These are phyloP conservation scores for Ganoderma sinense DNA, from an alignment of 1,284 basidiomycete genomes.

Conservation along the genomic window DNA sequence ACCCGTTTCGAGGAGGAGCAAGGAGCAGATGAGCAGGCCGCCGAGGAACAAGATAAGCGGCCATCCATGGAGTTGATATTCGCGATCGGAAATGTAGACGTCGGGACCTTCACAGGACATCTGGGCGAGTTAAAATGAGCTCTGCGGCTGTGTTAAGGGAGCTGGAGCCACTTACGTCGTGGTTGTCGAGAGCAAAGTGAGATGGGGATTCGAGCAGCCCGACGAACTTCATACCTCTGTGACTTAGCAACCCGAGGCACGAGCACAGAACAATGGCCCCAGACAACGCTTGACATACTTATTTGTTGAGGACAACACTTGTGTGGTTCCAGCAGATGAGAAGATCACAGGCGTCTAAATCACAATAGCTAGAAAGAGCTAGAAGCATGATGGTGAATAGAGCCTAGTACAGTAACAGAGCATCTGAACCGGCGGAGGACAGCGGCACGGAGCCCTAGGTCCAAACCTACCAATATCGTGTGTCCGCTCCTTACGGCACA, in stretches of 20 bases:
- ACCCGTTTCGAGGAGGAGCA: neutral
- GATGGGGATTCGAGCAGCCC: neutral
- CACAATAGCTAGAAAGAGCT: neutral
- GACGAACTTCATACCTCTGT: neutral
- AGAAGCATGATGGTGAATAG: too few species aligned
- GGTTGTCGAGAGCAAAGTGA: neutral
- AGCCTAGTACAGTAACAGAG: neutral
- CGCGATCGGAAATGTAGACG: neutral
- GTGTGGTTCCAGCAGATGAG: neutral
- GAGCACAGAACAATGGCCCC: neutral
- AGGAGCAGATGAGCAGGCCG: neutral
- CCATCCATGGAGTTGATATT: neutral
- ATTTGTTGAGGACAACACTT: neutral
- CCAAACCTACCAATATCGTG: neutral
- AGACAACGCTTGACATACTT: neutral
- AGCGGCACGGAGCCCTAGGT: neutral
- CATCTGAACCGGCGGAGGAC: neutral
- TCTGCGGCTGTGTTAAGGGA: neutral
- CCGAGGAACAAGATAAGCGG: neutral
- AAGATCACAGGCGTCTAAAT: neutral
- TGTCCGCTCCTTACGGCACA: neutral
- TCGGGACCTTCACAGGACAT: neutral
- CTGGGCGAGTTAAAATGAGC: neutral
- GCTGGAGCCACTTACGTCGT: neutral
- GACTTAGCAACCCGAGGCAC: too few species aligned